A percentile compares a stretch with the other conserved stretches of the same genome.
Evolutionary conservation across 164 flowering plant genomes (phyloP).

Genomic region (Berberis vulgaris): DNA sequence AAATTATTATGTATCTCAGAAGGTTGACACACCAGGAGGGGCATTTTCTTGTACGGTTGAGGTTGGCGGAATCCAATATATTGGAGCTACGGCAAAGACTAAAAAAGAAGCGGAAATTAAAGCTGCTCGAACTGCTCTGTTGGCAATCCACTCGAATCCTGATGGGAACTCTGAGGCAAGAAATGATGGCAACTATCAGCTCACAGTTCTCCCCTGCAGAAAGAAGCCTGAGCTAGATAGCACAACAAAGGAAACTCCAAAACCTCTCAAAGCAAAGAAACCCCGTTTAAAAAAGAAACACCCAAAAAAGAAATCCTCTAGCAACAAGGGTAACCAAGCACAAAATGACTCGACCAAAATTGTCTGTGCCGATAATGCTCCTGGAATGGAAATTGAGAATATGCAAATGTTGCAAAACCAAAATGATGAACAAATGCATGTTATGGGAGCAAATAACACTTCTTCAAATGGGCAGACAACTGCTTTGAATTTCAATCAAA

Average conservation of each 20-base stretch:
- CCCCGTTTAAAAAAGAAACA: conserved; percentile 32
- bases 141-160: conserved; percentile 52
- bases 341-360: conserved; percentile 3
- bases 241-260: conserved; percentile 17
- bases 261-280: conserved; percentile 51
- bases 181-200: conserved; percentile 20
- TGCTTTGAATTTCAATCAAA: conserved; percentile 1
- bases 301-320: conserved; percentile 20
- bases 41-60: conserved; percentile 58
- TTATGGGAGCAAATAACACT: neutral
- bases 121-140: conserved; percentile 88
- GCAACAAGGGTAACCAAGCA: conserved; percentile 10
- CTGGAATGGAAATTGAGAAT: neutral
- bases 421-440: neutral
- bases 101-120: conserved; percentile 98
- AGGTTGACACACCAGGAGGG: conserved; percentile 30
- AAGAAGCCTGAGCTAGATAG: conserved; percentile 35
- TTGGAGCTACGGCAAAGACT: conserved; percentile 73
- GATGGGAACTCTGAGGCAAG: conserved; percentile 12
- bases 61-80: conserved; percentile 73
- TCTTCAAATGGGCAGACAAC: conserved; percentile 9
- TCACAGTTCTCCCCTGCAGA: conserved; percentile 64
- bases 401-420: neutral
- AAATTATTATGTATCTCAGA: conserved; percentile 43
- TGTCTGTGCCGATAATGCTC: neutral